These are phyloP conservation scores for Apostasia ramifera DNA, from an alignment of 106 monocot species.

Conservation along the genomic window DNA sequence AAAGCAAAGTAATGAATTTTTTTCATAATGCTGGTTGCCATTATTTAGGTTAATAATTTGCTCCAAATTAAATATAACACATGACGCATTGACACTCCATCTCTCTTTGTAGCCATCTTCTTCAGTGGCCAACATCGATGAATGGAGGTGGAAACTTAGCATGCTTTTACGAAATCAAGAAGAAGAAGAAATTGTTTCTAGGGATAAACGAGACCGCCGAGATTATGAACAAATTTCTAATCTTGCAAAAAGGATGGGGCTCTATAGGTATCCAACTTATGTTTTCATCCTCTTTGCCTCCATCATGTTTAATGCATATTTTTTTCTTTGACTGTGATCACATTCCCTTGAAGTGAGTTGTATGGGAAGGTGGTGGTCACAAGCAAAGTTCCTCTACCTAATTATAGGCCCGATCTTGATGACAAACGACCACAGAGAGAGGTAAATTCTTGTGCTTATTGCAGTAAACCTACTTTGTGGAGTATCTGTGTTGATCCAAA, in stretches of 20 bases:
- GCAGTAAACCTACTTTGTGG: background rate
- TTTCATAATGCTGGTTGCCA: too few relatives aligned
- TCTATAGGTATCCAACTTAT: slow-evolving; percentile 54
- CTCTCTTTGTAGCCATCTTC: slow-evolving; percentile 60
- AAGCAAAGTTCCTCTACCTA: slow-evolving; percentile 92
- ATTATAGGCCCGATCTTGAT: slow-evolving; percentile 97
- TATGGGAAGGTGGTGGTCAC: slow-evolving; percentile 95
- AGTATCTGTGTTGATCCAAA: slow-evolving; percentile 2
- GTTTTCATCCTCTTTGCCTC: background rate
- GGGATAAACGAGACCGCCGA: slow-evolving; percentile 88
- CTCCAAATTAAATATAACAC: too few relatives aligned
- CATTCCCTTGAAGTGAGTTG: slow-evolving; percentile 38
- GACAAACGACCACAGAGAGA: slow-evolving; percentile 98
- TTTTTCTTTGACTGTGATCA: background rate
- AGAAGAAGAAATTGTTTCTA: slow-evolving; percentile 89
- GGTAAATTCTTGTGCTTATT: slow-evolving; percentile 23
- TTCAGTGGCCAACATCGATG: slow-evolving; percentile 93
- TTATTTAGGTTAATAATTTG: too few relatives aligned
- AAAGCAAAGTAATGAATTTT: too few relatives aligned
- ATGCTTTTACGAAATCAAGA: slow-evolving; percentile 75
- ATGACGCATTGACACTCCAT: background rate
- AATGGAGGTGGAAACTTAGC: slow-evolving; percentile 99
- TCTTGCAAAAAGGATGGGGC: slow-evolving; percentile 83
- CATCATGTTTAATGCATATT: background rate
- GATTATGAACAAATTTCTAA: slow-evolving; percentile 98